Conservation (phyloP, 352 stramenopile genomes). For the Lagenidium giganteum region DNA sequence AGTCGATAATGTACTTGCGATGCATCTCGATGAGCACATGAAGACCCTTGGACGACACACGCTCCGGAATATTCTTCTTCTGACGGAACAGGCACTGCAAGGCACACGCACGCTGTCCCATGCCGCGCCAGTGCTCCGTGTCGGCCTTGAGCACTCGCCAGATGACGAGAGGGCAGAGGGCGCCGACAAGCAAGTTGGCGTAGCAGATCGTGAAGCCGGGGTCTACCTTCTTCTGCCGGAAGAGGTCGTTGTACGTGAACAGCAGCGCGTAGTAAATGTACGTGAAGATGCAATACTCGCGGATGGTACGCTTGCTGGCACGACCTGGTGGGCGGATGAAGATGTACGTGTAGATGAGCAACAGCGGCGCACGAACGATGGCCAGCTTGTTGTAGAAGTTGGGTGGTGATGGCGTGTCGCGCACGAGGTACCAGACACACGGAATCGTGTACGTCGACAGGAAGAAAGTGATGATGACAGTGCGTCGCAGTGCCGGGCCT, state of each 20-base stretch:
- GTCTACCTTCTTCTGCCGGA: slow-evolving; percentile 38
- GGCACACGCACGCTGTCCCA: slow-evolving; percentile 30
- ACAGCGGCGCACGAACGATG: slow-evolving; percentile 23
- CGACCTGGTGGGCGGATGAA: slow-evolving; percentile 34
- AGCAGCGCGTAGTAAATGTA: slow-evolving; percentile 48
- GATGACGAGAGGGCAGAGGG: slow-evolving; percentile 41
- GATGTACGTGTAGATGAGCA: slow-evolving; percentile 52
- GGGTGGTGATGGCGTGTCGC: neutral
- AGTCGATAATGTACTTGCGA: slow-evolving; percentile 70
- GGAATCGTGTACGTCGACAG: slow-evolving; percentile 21
- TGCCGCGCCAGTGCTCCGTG: slow-evolving; percentile 43
- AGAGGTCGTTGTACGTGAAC: slow-evolving; percentile 50
- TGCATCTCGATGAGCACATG: slow-evolving; percentile 72
- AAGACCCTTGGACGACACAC: slow-evolving; percentile 47
- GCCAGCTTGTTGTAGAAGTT: too few relatives aligned
- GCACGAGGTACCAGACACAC: slow-evolving; percentile 15
- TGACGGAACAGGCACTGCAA: slow-evolving; percentile 43
- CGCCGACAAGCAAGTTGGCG: slow-evolving; percentile 44
- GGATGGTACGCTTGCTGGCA: slow-evolving; percentile 43
- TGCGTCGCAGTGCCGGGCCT: slow-evolving; percentile 23
- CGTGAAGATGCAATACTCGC: slow-evolving; percentile 44
- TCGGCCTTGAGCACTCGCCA: slow-evolving; percentile 41
- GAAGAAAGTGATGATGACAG: slow-evolving; percentile 14
- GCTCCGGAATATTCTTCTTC: slow-evolving; percentile 35
- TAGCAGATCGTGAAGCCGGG: slow-evolving; percentile 59